phyloP scores from a whole-genome alignment of 257 asterid species.

The Gynochthodes officinalis region DNA sequence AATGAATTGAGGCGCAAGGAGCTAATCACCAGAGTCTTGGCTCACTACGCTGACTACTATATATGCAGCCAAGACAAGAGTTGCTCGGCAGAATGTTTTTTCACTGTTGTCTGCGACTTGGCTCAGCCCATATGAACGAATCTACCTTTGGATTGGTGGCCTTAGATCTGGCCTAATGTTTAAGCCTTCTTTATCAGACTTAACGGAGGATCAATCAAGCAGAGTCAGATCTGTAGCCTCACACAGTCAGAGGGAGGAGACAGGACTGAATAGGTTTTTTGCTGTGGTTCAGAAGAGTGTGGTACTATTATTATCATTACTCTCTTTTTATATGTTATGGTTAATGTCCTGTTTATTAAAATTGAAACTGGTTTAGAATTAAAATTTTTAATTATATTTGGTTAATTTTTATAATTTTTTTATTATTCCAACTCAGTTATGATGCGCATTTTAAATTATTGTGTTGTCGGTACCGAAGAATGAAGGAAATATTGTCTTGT shows the following conservation, averaged over 20 bases:
- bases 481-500: too few species aligned
- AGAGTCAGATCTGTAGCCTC: conserved; percentile 19
- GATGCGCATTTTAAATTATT: too few species aligned
- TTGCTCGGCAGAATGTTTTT: conserved; percentile 29
- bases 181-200: conserved; percentile 23
- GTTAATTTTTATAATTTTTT: too few species aligned
- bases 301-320: conserved; percentile 14
- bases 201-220: conserved; percentile 27
- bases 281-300: conserved; percentile 26
- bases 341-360: too few species aligned
- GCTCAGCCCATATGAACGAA: conserved; percentile 30
- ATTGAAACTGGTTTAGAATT: too few species aligned
- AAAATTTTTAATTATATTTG: too few species aligned
- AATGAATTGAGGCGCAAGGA: conserved; percentile 15
- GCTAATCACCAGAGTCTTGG: conserved; percentile 17
- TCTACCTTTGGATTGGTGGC: conserved; percentile 37
- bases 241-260: conserved; percentile 26
- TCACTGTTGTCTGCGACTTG: conserved; percentile 28
- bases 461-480: too few species aligned
- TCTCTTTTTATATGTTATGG: too few species aligned
- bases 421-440: too few species aligned
- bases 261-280: conserved; percentile 13
- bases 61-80: conserved; percentile 25
- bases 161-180: conserved; percentile 26
- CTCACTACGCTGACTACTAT: conserved; percentile 29